phyloP scores from a whole-genome alignment of 2,329 filamentous ascomycete species.

The Domatiomyces catenatus region DNA sequence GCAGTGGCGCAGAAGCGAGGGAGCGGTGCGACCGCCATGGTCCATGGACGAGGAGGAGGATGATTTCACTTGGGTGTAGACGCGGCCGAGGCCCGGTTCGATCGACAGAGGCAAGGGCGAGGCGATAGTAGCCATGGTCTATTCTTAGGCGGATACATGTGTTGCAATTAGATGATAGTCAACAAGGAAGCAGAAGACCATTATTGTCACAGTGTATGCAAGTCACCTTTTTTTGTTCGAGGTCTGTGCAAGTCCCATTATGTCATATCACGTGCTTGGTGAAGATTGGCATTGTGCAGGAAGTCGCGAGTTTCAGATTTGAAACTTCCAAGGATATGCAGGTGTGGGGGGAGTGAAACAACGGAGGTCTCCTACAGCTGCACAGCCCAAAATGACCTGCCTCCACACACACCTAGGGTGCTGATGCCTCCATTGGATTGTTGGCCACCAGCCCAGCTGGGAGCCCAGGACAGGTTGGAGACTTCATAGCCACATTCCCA shows the following conservation, averaged over 20 bases:
- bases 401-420: conserved; percentile 30
- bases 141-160: too few species aligned
- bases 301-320: too few species aligned
- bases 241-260: too few species aligned
- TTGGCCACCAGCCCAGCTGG: conserved; percentile 17
- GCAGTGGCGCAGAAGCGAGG: conserved; percentile 12
- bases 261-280: too few species aligned
- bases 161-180: too few species aligned
- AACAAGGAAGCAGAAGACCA: too few species aligned
- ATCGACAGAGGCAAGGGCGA: too few species aligned
- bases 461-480: conserved; percentile 34
- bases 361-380: conserved; percentile 8
- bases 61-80: not conserved
- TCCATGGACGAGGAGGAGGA: not conserved
- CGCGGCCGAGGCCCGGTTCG: too few species aligned
- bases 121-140: too few species aligned
- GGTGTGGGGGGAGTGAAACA: not conserved
- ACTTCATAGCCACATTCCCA: conserved; percentile 34
- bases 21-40: conserved; percentile 23
- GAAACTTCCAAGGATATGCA: not conserved
- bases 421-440: conserved; percentile 14
- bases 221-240: too few species aligned
- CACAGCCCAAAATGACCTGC: conserved; percentile 31
- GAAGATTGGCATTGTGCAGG: too few species aligned
- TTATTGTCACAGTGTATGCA: too few species aligned